phyloP scores from a whole-genome alignment of 345 rosid genomes.

The Citrus inodora region DNA sequence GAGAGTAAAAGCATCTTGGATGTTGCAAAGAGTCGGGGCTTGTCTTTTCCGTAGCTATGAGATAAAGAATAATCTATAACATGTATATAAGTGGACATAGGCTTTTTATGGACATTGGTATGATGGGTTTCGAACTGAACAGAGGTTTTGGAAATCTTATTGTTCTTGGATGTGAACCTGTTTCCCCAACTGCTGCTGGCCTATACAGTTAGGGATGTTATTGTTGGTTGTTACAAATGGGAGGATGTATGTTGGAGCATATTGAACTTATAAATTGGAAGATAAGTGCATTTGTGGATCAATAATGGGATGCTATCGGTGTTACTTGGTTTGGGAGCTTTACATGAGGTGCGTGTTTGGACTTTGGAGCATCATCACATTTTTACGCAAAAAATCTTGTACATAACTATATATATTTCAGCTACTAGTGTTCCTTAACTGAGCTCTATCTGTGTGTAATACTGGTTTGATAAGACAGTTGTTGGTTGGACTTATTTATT shows the following conservation, averaged over 20 bases:
- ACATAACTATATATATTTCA: not conserved
- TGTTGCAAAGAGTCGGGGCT: slow-evolving; percentile 25
- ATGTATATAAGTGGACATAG: not conserved
- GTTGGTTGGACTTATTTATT: slow-evolving; percentile 5
- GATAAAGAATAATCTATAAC: not conserved
- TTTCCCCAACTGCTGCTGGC: not conserved
- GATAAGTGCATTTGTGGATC: not conserved
- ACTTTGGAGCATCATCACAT: not conserved
- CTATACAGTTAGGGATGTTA: not conserved
- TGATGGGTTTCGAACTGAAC: not conserved
- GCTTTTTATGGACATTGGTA: not conserved
- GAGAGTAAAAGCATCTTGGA: slow-evolving; percentile 16
- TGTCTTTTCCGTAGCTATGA: slow-evolving; percentile 13
- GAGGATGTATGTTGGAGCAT: not conserved
- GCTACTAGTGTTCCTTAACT: not conserved
- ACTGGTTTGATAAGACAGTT: not conserved
- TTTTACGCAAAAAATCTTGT: not conserved
- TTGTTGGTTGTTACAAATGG: not conserved
- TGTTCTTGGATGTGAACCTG: not conserved
- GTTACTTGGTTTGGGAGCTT: not conserved
- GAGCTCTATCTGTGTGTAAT: not conserved
- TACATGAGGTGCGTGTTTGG: not conserved
- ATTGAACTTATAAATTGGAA: not conserved
- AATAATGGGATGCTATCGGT: not conserved
- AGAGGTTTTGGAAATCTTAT: not conserved